A percentile compares a stretch with the other conserved stretches of the same genome.
phyloP scores from a whole-genome alignment of 306 rosid species.

The Macrotyloma uniflorum region DNA sequence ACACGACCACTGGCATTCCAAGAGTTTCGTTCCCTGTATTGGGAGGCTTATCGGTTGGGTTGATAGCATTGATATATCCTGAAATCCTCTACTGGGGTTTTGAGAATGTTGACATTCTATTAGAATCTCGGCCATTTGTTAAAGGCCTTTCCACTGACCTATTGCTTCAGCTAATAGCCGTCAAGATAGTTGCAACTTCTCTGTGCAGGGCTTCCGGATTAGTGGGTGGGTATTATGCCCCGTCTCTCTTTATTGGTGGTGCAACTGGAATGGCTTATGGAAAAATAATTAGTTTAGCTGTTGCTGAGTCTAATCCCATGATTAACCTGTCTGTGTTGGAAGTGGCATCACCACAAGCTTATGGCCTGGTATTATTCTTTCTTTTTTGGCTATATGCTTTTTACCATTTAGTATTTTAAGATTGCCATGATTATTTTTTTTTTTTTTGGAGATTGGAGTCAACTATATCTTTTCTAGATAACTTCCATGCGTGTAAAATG shows the following conservation, averaged over 20 bases:
- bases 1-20: slow-evolving; percentile 59
- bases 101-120: slow-evolving; percentile 87
- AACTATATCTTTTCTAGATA: slow-evolving; percentile 26
- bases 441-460: not conserved
- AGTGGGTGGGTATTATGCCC: slow-evolving; percentile 97
- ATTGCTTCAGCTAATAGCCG: slow-evolving; percentile 77
- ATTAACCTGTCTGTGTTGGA: slow-evolving; percentile 73
- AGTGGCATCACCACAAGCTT: slow-evolving; percentile 95
- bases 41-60: slow-evolving; percentile 83
- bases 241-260: slow-evolving; percentile 93
- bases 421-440: slow-evolving; percentile 21
- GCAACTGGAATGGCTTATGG: slow-evolving; percentile 97
- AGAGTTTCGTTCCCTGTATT: slow-evolving; percentile 68
- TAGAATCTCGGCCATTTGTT: slow-evolving; percentile 89
- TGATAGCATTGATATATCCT: slow-evolving; percentile 88
- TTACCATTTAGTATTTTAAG: slow-evolving; percentile 24
- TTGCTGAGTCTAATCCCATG: slow-evolving; percentile 60
- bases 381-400: slow-evolving; percentile 19
- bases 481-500: slow-evolving; percentile 24
- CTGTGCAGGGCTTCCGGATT: slow-evolving; percentile 89
- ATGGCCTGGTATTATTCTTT: slow-evolving; percentile 82
- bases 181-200: slow-evolving; percentile 88
- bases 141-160: slow-evolving; percentile 73
- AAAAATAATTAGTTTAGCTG: slow-evolving; percentile 65
- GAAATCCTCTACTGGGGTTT: slow-evolving; percentile 97